Evolutionary conservation across 331 rosid genomes (phyloP), one percentile per base, ranked within the genome.

Genomic region (Malus hybrid): DNA sequence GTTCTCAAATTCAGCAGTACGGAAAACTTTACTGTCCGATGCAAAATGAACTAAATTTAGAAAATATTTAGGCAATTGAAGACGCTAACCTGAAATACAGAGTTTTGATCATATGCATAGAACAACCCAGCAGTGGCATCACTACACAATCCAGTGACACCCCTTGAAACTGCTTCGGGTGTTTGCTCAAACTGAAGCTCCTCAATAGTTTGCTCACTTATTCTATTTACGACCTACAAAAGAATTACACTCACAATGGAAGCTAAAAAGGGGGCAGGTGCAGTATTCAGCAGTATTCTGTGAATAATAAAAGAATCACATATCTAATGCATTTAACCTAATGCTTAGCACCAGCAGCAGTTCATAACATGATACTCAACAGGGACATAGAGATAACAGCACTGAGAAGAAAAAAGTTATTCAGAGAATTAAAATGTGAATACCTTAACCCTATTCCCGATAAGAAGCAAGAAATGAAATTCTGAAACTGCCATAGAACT

Each of bases 71-170:
- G 29, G 20, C 68, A 44, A 64, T 73, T n/a, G 68, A 84, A 73
- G 76, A 81, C 53, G 74, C 76, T 82, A 81, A 92, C 99, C 97
- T 94, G 99, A 86, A 90, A 94, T 75, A 94, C 29, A 28, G 29
- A 94, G 86, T 88, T 90, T 75, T 92, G 96, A 82, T 94, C 97
- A 82, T 87, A 94, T 4, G 99, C 97, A 82, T 94, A 94, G 86
- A 94, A 92, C 69, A 94, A 75, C 63, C 97, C 97, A 82, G 99
- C 97, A 3, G 95, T 92, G 77, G 99, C 97, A 84, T 92, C 99
- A 85, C 99, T 94, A 74, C 97, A 92, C 81, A 94, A 81, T 63
- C 99, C 99, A 81, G 89, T 88, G 79, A 92, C 88, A 75, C 99
- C 99, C 84, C 74, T 92, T 50, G 97, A 79, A 78, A 85, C 82